Percentiles rank a stretch among this genome's conserved stretches.
phyloP scores from a whole-genome alignment of 768 basidiomycete species.

The Suillus subluteus region DNA sequence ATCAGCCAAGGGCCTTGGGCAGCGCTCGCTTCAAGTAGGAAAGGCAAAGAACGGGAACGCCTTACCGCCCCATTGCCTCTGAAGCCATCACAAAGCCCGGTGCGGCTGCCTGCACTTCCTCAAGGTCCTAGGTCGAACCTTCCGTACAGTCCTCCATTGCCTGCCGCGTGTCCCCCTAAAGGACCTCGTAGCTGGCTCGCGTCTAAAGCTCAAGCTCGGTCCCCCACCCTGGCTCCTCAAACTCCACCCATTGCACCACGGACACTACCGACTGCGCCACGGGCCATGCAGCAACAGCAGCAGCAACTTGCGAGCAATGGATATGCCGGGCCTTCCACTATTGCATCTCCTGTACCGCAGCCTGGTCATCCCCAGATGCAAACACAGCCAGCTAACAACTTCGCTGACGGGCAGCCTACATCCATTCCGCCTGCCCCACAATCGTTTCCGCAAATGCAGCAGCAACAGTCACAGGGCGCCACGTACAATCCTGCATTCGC shows the following conservation, averaged over 20 bases:
- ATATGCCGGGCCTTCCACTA: not conserved
- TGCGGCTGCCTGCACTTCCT: not conserved
- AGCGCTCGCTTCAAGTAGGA: slow-evolving; percentile 6
- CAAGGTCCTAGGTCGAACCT: slow-evolving; percentile 4
- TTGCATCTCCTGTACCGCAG: slow-evolving; percentile 4
- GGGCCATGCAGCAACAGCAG: slow-evolving; percentile 9
- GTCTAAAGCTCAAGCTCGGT: not conserved
- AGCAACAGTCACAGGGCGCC: slow-evolving; percentile 1
- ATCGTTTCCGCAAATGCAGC: slow-evolving; percentile 1
- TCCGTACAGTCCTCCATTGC: slow-evolving; percentile 8
- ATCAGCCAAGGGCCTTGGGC: slow-evolving; percentile 1
- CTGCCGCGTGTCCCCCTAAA: not conserved
- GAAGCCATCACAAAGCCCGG: slow-evolving; percentile 1
- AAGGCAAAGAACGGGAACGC: slow-evolving; percentile 10
- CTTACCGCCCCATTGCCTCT: not conserved
- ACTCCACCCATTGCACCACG: slow-evolving; percentile 8
- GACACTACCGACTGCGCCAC: slow-evolving; percentile 4
- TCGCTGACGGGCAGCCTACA: not conserved
- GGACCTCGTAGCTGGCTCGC: slow-evolving; percentile 9
- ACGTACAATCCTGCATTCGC: slow-evolving; percentile 1
- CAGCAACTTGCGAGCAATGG: slow-evolving; percentile 1
- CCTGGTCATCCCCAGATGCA: not conserved
- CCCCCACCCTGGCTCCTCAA: not conserved
- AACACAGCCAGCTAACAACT: not conserved
- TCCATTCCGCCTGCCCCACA: not conserved